Base-by-base conservation (phyloP, 1,284 basidiomycete genomes). In the Schizophyllum amplum region DNA sequence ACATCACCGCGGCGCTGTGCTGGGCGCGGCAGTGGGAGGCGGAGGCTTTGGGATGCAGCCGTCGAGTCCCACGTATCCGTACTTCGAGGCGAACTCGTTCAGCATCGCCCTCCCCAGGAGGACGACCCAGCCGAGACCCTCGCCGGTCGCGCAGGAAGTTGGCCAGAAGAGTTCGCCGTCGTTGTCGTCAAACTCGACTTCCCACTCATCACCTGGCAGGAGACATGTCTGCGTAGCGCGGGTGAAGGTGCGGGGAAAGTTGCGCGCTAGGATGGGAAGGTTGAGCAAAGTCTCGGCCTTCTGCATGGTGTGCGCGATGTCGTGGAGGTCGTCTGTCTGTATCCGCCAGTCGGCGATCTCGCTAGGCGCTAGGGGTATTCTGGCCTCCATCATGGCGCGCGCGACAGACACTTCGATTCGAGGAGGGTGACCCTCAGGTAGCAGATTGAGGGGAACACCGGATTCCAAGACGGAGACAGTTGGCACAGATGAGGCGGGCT, bases 151-250 rank as follows among this genome's bases (percentile, higher is more conserved):
- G 49, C 78, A 74, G 63, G 87, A 82, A 42, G 81, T 80, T 0
- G 87, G 88, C 88, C 87, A 90, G 66, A 82, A 87, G 17, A 90
- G 74, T 64, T 90, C 88, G 60, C 87, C 86, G 66, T 89, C 87
- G 61, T 86, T 83, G 62, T 90, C 87, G 65, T 90, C 87, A 57
- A 90, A 81, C 61, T 90, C 87, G 6, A 86, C 84, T 62, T 89
- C 86, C 57, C 83, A 77, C 67, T 90, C 87, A 62, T 90, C 87
- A 13, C 74, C 74, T 0, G 78, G 72, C 1, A 74, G 72, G 47
- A 88, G 71, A n/a, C 79, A 82, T 23, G 84, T 81, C 60, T 81
- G 72, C 58, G 86, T 73, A 74, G 90, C 78, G 54, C 87, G 82
- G 17, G 82, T 77, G 67, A 86, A 88, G 1, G 87, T 90, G 33